These are phyloP conservation scores for Termitomyces sp. DNA, from an alignment of 768 basidiomycete species.

Conservation along the genomic window DNA sequence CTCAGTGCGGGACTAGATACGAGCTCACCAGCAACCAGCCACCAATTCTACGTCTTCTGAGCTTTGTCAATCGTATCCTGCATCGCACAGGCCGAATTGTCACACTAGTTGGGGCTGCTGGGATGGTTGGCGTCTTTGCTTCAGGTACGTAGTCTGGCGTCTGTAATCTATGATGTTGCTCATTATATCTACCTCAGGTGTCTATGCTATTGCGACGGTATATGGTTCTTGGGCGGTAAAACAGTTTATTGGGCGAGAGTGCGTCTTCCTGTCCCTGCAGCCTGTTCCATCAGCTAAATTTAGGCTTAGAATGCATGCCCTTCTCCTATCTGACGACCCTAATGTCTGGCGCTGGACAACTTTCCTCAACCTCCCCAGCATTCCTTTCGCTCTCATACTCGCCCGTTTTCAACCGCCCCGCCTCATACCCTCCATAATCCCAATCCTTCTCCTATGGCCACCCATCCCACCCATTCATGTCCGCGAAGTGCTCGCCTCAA, in stretches of 20 bases:
- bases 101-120: slow-evolving; percentile 44
- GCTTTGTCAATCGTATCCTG: slow-evolving; percentile 44
- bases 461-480: slow-evolving; percentile 30
- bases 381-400: slow-evolving; percentile 63
- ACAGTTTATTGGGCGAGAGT: slow-evolving; percentile 69
- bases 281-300: not conserved
- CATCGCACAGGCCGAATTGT: slow-evolving; percentile 48
- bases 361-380: slow-evolving; percentile 66
- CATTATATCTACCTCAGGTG: slow-evolving; percentile 19
- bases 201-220: slow-evolving; percentile 47
- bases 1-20: slow-evolving; percentile 67
- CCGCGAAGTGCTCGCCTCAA: slow-evolving; percentile 19
- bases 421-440: slow-evolving; percentile 31
- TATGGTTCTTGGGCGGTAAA: slow-evolving; percentile 72
- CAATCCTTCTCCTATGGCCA: slow-evolving; percentile 45
- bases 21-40: slow-evolving; percentile 66
- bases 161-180: slow-evolving; percentile 6
- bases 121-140: slow-evolving; percentile 49
- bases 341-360: slow-evolving; percentile 73
- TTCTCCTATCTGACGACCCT: slow-evolving; percentile 64
- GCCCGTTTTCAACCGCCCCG: slow-evolving; percentile 45
- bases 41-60: slow-evolving; percentile 40
- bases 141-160: slow-evolving; percentile 40
- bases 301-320: slow-evolving; percentile 49
- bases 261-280: slow-evolving; percentile 12